Conservation (phyloP, 352 stramenopile genomes). For the Globisporangium solare region DNA sequence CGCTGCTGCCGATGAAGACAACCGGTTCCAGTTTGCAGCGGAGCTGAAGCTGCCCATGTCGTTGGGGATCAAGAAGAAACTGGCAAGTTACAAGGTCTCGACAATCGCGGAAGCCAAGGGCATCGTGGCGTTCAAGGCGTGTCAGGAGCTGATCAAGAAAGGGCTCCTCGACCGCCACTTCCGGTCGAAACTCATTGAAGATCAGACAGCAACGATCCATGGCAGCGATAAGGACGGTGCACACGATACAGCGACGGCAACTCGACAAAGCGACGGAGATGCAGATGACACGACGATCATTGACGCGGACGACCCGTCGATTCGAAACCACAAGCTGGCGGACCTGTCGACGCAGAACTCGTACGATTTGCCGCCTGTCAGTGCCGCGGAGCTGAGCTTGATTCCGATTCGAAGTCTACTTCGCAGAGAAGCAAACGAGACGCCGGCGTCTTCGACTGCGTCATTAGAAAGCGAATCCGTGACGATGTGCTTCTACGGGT, state of each 20-base stretch:
- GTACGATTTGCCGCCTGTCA: conserved; percentile 82
- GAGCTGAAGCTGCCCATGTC: conserved; percentile 55
- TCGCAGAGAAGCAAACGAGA: conserved; percentile 1
- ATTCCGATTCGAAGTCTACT: conserved; percentile 54
- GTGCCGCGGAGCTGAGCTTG: conserved; percentile 63
- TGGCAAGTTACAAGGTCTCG: conserved; percentile 57
- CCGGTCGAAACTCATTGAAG: conserved; percentile 59
- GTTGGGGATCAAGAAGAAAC: conserved; percentile 57
- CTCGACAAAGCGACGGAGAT: neutral
- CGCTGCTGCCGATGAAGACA: conserved; percentile 15
- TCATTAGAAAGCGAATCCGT: conserved; percentile 21
- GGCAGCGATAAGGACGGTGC: conserved; percentile 16
- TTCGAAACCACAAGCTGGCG: conserved; percentile 22
- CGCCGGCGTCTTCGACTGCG: neutral
- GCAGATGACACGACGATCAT: conserved; percentile 32
- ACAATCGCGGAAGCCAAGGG: conserved; percentile 64
- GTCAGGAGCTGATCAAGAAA: conserved; percentile 63
- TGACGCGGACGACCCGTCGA: conserved; percentile 13
- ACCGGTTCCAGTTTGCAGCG: conserved; percentile 55
- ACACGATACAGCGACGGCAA: neutral
- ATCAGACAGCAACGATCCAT: conserved; percentile 37
- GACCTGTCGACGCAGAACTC: conserved; percentile 80
- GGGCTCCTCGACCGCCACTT: conserved; percentile 69
- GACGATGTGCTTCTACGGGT: conserved; percentile 78
- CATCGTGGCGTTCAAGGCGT: conserved; percentile 81